Conservation (phyloP, 805 yeast species). For the Lipomyces chichibuensis region DNA sequence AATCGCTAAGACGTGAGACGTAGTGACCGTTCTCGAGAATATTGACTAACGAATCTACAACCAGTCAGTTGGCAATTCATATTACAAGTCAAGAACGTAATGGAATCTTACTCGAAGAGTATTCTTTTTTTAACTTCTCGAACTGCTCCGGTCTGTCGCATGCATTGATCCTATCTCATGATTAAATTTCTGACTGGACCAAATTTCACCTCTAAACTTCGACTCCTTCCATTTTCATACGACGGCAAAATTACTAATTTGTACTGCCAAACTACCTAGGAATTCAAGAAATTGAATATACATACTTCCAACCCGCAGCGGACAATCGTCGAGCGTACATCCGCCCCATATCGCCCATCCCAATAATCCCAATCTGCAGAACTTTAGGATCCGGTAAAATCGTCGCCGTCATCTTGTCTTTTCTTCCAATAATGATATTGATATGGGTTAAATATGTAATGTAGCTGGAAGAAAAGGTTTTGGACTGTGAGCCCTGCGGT, state of each 20-base stretch:
- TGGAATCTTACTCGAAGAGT: constrained; percentile 40
- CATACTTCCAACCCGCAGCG: constrained; percentile 74
- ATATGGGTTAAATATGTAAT: background rate
- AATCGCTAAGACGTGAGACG: constrained; percentile 81
- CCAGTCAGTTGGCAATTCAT: background rate
- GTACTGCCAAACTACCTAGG: background rate
- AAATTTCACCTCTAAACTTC: background rate
- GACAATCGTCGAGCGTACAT: constrained; percentile 79
- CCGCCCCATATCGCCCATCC: constrained; percentile 96
- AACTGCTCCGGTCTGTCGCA: constrained; percentile 77
- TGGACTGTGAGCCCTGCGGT: background rate
- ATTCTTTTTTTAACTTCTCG: constrained; percentile 51
- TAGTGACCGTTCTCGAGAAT: constrained; percentile 77
- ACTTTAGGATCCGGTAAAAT: constrained; percentile 26
- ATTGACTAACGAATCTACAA: constrained; percentile 44
- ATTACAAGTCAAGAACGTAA: background rate
- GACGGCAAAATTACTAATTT: background rate
- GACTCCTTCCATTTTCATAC: background rate
- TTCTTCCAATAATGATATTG: background rate
- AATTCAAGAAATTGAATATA: background rate
- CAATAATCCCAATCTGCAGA: constrained; percentile 84
- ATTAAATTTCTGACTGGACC: background rate
- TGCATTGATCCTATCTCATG: constrained; percentile 61
- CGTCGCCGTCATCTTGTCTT: background rate
- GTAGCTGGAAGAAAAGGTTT: background rate